phyloP scores from a whole-genome alignment of 2,329 filamentous ascomycete species.

The Pseudogymnoascus pannorum region DNA sequence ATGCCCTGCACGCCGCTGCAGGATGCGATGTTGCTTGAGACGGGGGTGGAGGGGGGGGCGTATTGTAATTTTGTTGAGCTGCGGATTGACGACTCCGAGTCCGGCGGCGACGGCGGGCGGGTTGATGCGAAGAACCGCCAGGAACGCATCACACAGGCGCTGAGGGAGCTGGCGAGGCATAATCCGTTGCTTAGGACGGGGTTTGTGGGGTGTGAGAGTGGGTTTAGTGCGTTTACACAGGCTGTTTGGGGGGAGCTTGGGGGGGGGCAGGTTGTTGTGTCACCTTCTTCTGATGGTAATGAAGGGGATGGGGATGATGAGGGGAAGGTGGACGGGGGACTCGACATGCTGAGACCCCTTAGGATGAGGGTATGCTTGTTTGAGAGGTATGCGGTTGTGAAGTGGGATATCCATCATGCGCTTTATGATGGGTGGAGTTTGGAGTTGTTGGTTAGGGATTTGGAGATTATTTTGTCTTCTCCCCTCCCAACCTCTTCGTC shows the following conservation, averaged over 20 bases:
- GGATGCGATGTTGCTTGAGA: slow-evolving; percentile 73
- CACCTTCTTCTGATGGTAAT: no score
- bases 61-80: slow-evolving; percentile 78
- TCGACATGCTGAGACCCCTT: background rate
- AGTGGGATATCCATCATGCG: slow-evolving; percentile 66
- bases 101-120: no score
- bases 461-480: slow-evolving; percentile 39
- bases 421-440: slow-evolving; percentile 93
- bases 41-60: slow-evolving; percentile 45
- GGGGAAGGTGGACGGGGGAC: slow-evolving; percentile 17
- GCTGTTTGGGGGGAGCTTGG: slow-evolving; percentile 53
- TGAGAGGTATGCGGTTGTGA: background rate
- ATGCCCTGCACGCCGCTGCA: slow-evolving; percentile 67
- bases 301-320: slow-evolving; percentile 25
- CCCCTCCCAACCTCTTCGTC: slow-evolving; percentile 13
- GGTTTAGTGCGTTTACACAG: slow-evolving; percentile 47
- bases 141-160: slow-evolving; percentile 39
- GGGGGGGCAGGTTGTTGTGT: slow-evolving; percentile 35
- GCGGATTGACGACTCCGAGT: slow-evolving; percentile 1
- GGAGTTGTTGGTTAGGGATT: slow-evolving; percentile 63
- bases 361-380: background rate
- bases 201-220: slow-evolving; percentile 48
- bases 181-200: slow-evolving; percentile 70
- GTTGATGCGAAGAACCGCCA: no score
- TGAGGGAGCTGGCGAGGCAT: slow-evolving; percentile 40